Conservation (phyloP, 345 rosid species). For the Physaria fendleri region DNA sequence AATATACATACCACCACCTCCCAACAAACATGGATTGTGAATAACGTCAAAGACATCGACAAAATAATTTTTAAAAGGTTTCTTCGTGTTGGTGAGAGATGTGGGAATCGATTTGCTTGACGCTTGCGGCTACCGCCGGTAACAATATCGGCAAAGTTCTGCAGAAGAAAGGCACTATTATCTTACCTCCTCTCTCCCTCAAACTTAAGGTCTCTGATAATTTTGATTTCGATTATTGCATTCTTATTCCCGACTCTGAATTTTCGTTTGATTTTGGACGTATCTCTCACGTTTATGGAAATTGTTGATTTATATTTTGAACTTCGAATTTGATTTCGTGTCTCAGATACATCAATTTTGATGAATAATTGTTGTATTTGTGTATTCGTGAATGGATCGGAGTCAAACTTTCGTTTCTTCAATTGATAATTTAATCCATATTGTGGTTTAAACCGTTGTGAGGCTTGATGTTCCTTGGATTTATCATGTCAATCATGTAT, state of each 20-base stretch:
- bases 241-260: neutral
- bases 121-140: slow-evolving; percentile 94
- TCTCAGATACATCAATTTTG: neutral
- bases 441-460: too few species aligned
- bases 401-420: neutral
- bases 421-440: too few species aligned
- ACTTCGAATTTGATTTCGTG: slow-evolving; percentile 1
- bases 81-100: slow-evolving; percentile 26
- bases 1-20: too few species aligned
- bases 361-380: neutral
- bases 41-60: slow-evolving; percentile 19
- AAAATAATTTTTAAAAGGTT: neutral
- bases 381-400: slow-evolving; percentile 10
- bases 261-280: neutral
- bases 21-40: too few species aligned
- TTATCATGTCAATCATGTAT: neutral
- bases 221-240: slow-evolving; percentile 9
- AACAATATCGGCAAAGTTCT: slow-evolving; percentile 93
- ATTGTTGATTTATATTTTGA: neutral
- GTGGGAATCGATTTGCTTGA: slow-evolving; percentile 90
- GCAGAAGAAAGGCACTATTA: slow-evolving; percentile 94
- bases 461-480: neutral
- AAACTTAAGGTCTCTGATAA: slow-evolving; percentile 64
- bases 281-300: neutral
- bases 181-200: slow-evolving; percentile 94